phyloP scores from a whole-genome alignment of 805 yeast genomes.

The Yamadazyma kitorensis region DNA sequence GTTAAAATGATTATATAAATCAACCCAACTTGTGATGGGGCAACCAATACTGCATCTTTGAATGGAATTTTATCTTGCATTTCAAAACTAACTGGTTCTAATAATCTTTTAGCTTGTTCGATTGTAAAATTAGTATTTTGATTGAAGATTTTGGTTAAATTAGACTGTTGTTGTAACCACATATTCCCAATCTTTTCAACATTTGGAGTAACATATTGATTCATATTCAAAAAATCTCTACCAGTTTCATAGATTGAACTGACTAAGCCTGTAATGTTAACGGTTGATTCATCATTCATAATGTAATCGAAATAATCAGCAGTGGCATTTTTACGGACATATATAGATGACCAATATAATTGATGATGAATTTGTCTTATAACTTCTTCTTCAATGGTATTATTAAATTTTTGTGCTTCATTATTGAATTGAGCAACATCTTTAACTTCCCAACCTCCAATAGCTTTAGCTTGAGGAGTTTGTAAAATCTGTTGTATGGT shows the following conservation, averaged over 20 bases:
- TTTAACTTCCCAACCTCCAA: constrained; percentile 37
- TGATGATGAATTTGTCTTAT: constrained; percentile 48
- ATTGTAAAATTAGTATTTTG: constrained; percentile 5
- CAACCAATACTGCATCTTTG: constrained; percentile 48
- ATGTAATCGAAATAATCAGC: constrained; percentile 38
- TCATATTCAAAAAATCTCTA: constrained; percentile 54
- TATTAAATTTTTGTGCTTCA: constrained; percentile 25
- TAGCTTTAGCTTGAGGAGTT: constrained; percentile 18
- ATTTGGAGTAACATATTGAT: constrained; percentile 39
- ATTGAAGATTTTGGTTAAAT: constrained; percentile 19
- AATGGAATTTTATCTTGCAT: constrained; percentile 50
- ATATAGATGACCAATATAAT: constrained; percentile 62
- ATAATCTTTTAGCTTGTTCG: constrained; percentile 15
- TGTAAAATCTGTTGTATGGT: constrained; percentile 28
- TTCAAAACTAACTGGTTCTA: constrained; percentile 33
- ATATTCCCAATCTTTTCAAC: constrained; percentile 33
- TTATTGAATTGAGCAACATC: constrained; percentile 25
- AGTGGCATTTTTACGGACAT: constrained; percentile 50
- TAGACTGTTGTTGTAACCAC: constrained; percentile 25
- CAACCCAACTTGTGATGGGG: constrained; percentile 74
- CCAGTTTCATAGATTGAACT: constrained; percentile 58
- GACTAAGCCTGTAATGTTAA: constrained; percentile 31
- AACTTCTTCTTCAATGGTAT: constrained; percentile 36
- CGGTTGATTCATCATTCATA: constrained; percentile 24
- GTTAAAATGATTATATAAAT: constrained; percentile 70